phyloP scores from a whole-genome alignment of 2,329 filamentous ascomycete species.

The Penicillium concentricum region DNA sequence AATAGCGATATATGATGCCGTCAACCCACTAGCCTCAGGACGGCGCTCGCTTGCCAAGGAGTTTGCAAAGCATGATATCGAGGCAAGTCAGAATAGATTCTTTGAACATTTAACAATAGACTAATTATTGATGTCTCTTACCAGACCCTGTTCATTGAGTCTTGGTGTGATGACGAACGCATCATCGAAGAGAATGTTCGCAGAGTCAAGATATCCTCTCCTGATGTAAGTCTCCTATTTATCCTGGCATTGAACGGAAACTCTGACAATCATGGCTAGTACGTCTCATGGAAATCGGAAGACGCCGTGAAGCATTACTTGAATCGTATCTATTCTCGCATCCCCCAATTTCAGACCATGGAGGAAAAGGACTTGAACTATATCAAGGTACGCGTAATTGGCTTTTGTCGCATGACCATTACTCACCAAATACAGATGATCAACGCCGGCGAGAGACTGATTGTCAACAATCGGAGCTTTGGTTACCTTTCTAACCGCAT shows the following conservation, averaged over 20 bases:
- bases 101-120: background rate
- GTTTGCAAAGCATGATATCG: constrained; percentile 95
- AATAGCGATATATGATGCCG: constrained; percentile 97
- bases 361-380: constrained; percentile 90
- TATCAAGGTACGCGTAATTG: constrained; percentile 62
- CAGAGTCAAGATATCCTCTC: constrained; percentile 96
- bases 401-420: background rate
- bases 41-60: constrained; percentile 86
- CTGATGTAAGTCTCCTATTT: constrained; percentile 66
- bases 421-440: constrained; percentile 65
- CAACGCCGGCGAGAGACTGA: constrained; percentile 87
- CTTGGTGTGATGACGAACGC: constrained; percentile 85
- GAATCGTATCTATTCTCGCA: constrained; percentile 82
- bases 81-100: constrained; percentile 53
- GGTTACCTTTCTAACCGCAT: constrained; percentile 96
- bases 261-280: constrained; percentile 51
- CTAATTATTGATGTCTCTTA: constrained; percentile 1
- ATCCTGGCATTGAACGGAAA: background rate
- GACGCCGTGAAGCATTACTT: constrained; percentile 93
- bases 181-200: constrained; percentile 96
- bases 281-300: constrained; percentile 85
- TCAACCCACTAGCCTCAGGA: constrained; percentile 83
- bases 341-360: constrained; percentile 97
- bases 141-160: constrained; percentile 94
- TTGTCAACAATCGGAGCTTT: constrained; percentile 96